phyloP scores from a whole-genome alignment of 768 basidiomycete genomes.

The Gloeopeniophorella convolvens region DNA sequence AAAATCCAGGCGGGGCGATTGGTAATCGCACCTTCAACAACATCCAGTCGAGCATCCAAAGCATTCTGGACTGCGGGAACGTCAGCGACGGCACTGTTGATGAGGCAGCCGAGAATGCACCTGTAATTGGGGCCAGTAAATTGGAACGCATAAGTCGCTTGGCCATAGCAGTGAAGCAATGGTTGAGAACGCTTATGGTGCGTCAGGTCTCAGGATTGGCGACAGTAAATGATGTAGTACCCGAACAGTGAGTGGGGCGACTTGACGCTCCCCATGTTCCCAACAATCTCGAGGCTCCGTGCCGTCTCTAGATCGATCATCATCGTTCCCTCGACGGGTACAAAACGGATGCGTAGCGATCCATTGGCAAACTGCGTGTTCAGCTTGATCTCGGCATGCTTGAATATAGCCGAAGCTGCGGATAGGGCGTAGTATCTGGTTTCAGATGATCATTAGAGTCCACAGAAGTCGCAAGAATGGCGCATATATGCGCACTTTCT shows the following conservation, averaged over 20 bases:
- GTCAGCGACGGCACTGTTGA: neutral
- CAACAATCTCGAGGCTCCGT: constrained; percentile 83
- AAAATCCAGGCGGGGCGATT: neutral
- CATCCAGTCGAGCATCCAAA: constrained; percentile 79
- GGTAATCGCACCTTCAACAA: constrained; percentile 59
- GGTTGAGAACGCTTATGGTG: constrained; percentile 54
- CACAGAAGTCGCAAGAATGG: neutral
- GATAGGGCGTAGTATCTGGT: constrained; percentile 83
- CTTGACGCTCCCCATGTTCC: constrained; percentile 61
- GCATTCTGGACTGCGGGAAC: constrained; percentile 43
- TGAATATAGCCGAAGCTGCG: constrained; percentile 82
- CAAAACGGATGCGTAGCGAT: constrained; percentile 70
- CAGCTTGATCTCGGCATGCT: constrained; percentile 64
- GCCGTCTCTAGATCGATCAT: constrained; percentile 89
- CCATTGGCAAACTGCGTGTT: constrained; percentile 63
- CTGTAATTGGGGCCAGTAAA: constrained; percentile 75
- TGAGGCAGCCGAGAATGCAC: constrained; percentile 30
- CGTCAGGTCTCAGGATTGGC: neutral
- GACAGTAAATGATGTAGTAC: constrained; percentile 34
- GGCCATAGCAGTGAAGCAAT: constrained; percentile 90
- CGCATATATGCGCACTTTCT: constrained; percentile 59
- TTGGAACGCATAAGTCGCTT: constrained; percentile 71
- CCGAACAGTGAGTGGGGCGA: constrained; percentile 74
- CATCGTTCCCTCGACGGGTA: constrained; percentile 86
- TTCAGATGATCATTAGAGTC: constrained; percentile 18